A percentile compares a stretch with the other conserved stretches of the same genome.
phyloP scores from a whole-genome alignment of 805 yeast species.

The Myxozyma monticola region DNA sequence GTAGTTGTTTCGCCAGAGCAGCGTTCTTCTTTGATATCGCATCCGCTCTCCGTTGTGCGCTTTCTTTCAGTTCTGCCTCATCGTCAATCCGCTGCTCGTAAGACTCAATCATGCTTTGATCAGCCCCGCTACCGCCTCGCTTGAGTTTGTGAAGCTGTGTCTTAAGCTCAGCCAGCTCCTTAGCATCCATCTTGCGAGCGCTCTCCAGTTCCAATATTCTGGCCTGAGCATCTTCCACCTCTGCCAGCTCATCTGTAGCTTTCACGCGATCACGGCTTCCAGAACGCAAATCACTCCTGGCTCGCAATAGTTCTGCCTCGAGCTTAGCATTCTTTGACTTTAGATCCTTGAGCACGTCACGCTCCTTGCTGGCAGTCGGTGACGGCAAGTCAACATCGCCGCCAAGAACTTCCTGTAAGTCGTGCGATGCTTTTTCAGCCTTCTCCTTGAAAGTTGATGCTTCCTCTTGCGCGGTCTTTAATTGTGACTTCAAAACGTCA shows the following conservation, averaged over 20 bases:
- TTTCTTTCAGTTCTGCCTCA: constrained; percentile 20
- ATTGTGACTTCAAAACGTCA: neutral
- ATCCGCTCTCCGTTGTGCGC: constrained; percentile 21
- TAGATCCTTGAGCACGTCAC: constrained; percentile 1
- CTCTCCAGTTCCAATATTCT: neutral
- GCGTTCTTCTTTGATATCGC: constrained; percentile 12
- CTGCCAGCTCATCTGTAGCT: neutral
- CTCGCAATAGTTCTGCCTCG: constrained; percentile 2
- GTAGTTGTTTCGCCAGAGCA: constrained; percentile 2
- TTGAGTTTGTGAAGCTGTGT: neutral
- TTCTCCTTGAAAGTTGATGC: neutral
- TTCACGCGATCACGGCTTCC: neutral
- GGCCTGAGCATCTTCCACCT: neutral
- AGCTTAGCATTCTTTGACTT: constrained; percentile 2
- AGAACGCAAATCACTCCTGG: neutral
- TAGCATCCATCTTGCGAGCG: constrained; percentile 3
- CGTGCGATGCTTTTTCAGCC: constrained; percentile 9
- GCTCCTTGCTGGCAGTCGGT: neutral
- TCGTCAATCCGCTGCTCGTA: constrained; percentile 11
- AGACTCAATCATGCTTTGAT: neutral
- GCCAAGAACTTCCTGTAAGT: constrained; percentile 1
- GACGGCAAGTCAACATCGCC: neutral
- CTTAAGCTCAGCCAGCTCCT: neutral
- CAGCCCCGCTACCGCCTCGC: neutral
- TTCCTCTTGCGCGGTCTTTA: neutral